These are phyloP conservation scores for Pythium plurisporium DNA, from an alignment of 352 stramenopile species.

Conservation along the genomic window DNA sequence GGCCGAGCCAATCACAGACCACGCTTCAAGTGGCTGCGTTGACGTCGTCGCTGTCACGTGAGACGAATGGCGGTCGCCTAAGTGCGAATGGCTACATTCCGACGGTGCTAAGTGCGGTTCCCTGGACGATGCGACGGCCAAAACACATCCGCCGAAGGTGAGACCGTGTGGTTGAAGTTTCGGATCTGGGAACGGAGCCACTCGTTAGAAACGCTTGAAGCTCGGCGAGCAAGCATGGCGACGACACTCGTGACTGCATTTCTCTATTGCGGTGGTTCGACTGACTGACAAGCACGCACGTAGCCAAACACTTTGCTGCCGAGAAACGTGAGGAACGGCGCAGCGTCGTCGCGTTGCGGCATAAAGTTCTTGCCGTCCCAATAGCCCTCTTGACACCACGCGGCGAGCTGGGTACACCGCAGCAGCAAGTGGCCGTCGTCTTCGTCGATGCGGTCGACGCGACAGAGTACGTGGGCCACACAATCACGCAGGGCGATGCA, in stretches of 20 bases:
- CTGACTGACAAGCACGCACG: too few species aligned
- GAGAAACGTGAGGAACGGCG: constrained; percentile 78
- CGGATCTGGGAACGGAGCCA: too few species aligned
- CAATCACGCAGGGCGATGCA: constrained; percentile 48
- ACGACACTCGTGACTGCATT: neutral
- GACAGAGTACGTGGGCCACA: constrained; percentile 60
- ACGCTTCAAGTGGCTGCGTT: constrained; percentile 10
- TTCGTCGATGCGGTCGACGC: constrained; percentile 56
- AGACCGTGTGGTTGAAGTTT: constrained; percentile 4
- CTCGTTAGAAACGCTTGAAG: too few species aligned
- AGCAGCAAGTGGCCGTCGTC: constrained; percentile 72
- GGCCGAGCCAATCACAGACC: constrained; percentile 15
- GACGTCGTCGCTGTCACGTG: constrained; percentile 25
- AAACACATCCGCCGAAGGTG: neutral
- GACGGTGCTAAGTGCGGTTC: neutral
- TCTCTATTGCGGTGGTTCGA: too few species aligned
- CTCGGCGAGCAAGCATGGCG: too few species aligned
- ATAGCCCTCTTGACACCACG: constrained; percentile 52
- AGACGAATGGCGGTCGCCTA: constrained; percentile 5
- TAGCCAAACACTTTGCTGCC: constrained; percentile 76
- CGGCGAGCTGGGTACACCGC: constrained; percentile 60
- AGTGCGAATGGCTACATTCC: constrained; percentile 26
- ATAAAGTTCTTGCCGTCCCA: constrained; percentile 84
- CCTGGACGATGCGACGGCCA: neutral
- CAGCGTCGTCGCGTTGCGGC: constrained; percentile 21